Evolutionary conservation across 2,329 filamentous ascomycete genomes (phyloP), one percentile per base, ranked within the genome.

Genomic region (Paecilomyces sp.): DNA sequence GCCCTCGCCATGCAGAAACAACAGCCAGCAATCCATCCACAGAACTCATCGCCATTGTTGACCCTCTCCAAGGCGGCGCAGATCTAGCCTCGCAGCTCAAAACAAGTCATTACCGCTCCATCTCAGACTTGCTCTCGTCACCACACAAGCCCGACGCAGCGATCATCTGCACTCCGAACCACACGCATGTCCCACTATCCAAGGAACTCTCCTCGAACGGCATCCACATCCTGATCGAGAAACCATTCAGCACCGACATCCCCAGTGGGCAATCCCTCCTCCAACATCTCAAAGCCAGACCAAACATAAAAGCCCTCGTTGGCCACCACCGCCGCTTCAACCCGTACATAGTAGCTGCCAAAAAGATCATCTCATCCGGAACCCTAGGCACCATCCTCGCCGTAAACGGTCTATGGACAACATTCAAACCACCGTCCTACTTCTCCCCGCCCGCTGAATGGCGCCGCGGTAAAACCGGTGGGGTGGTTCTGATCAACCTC

Each of bases 321-420:
- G 84, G 83, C 6, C 83, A 86, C 62, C 84, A 86, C 65, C 76
- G 84, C 9, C 78, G 84, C 2, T 86, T 86, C 72, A 85, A 86
- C 64, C 80, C 80, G 0, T 84, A 83, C 66, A 77, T 84, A 4
- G 69, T 77, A 5, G 75, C 79, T 1, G 75, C 82, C 0, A 85
- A 84, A 62, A 63, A 76, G 13, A 70, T 77, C 0, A 63, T 86
- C 0, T 63, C 68, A 0, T 66, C 72, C 0, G 72, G 74, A 0
- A 68, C 68, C 0, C 72, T 86, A 0, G 84, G 84, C 0, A 65
- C 63, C 0, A 62, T 82, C 1, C 75, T 84, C 11, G 83, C 83
- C 1, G 68, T 86, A 3, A 82, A 79, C 56, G 83, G 82, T 0
- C 72, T 84, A 0, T 87, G 83, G 83, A 76, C 79, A 0, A 67